Evolutionary conservation across 371 early-diverging fungal genomes (phyloP).

Genomic region (Mortierella sp.): DNA sequence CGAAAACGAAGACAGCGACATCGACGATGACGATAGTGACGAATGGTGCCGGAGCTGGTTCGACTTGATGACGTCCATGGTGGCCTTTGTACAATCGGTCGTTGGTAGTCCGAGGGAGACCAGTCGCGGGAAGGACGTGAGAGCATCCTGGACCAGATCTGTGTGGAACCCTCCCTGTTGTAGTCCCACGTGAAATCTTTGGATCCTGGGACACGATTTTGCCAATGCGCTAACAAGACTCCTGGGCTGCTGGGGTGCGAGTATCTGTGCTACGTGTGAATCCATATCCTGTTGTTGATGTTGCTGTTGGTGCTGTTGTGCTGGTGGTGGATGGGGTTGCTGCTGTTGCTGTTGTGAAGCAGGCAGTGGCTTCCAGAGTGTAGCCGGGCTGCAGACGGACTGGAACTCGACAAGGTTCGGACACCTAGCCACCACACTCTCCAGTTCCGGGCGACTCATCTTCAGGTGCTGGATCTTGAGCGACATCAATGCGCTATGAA

Average conservation of each 20-base stretch:
- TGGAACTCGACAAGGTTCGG: constrained; percentile 44
- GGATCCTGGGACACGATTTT: constrained; percentile 19
- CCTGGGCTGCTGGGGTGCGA: not conserved
- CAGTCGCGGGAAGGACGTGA: constrained; percentile 25
- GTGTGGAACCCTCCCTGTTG: constrained; percentile 51
- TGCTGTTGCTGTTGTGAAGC: not conserved
- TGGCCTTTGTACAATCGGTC: constrained; percentile 40
- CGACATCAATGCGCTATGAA: constrained; percentile 19
- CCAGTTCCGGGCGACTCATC: constrained; percentile 33
- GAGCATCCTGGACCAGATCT: constrained; percentile 31
- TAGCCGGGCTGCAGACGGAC: constrained; percentile 37
- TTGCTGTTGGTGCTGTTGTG: constrained; percentile 5
- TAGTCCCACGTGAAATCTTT: constrained; percentile 34
- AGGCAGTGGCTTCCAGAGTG: constrained; percentile 29
- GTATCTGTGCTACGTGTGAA: not conserved
- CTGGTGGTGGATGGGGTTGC: not conserved
- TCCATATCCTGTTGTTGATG: not conserved
- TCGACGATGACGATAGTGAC: not conserved
- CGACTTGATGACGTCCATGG: constrained; percentile 43
- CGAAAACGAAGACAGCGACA: not conserved
- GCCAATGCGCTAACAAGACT: constrained; percentile 33
- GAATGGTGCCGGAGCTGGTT: not conserved
- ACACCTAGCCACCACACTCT: constrained; percentile 28
- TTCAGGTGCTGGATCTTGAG: constrained; percentile 45
- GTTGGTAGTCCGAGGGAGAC: constrained; percentile 40